phyloP scores from a whole-genome alignment of 208 protist genomes.

The Acanthamoeba rhysodes region DNA sequence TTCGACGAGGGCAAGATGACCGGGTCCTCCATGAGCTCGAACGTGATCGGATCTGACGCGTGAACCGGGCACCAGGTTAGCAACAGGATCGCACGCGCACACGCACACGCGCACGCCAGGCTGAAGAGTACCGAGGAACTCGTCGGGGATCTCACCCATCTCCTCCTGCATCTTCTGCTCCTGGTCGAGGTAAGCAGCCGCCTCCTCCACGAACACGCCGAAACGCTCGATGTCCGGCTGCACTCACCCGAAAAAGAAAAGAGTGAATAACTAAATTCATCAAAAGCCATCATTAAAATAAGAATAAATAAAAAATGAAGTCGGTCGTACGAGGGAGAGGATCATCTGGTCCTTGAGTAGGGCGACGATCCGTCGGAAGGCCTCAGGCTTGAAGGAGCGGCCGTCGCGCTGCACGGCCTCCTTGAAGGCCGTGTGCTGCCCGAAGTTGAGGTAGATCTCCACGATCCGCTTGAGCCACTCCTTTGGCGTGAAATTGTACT shows the following conservation, averaged over 20 bases:
- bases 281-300: background rate
- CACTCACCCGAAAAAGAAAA: background rate
- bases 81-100: no score
- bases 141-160: conserved; percentile 83
- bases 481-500: conserved; percentile 73
- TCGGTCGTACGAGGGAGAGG: background rate
- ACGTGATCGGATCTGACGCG: conserved; percentile 80
- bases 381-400: conserved; percentile 76
- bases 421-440: conserved; percentile 60
- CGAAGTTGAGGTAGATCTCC: conserved; percentile 83
- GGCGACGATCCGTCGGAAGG: conserved; percentile 71
- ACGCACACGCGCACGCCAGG: background rate
- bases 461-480: conserved; percentile 76
- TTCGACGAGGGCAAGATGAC: conserved; percentile 80
- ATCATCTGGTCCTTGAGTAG: conserved; percentile 77
- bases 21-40: conserved; percentile 84
- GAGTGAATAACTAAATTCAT: background rate
- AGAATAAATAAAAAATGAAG: background rate
- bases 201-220: conserved; percentile 53
- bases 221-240: conserved; percentile 76
- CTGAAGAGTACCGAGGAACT: conserved; percentile 76
- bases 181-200: conserved; percentile 37
- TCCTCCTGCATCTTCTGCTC: conserved; percentile 77
- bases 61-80: background rate
- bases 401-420: conserved; percentile 76